Base-by-base conservation (phyloP, 768 basidiomycete species). In the Naganishia friedmannii region DNA sequence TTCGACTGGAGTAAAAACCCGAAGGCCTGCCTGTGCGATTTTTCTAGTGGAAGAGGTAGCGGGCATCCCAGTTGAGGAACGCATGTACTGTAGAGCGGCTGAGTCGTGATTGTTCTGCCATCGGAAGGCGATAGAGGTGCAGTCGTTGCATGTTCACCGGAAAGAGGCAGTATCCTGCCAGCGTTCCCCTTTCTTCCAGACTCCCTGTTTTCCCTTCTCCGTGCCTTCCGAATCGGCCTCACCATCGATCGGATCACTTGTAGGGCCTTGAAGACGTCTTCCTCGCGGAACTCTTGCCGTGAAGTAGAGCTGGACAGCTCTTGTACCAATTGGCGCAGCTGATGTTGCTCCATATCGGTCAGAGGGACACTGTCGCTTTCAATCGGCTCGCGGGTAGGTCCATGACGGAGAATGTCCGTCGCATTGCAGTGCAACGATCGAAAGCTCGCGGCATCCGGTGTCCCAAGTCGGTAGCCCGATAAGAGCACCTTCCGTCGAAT, bases 211-310 rank as follows among this genome's bases (percentile, higher is more conserved):
- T 21, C 32, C 37, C 26, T 63, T 17, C 46, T 63, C 19, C 42
- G 37, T 46, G 39, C 60, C 26, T 63, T 63, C 21, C 60, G 39
- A 23, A 63, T 23, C 10, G 39, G 60, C 39, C 60, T 42, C 60
- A 63, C 60, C 39, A 63, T 63, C 39, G 60, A 42, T 12, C 60
- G 60, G n/a, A 63, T 63, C n/a, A 63, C 60, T 12, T 45, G 37
- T 21, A 63, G 42, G 5, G 60, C 39, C 23, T 29, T 39, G 26
- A 63, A 3, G 60, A 63, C 23, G 26, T 63, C 34, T 46, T 42
- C 60, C 46, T 63, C 42, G 3, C 12, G 26, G 13, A 37, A 13
- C 1, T 63, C 6, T 15, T 21, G 34, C 6, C 34, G 5, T 13
- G n/a, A 12, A 15, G 7, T 3, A 12, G 60, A 37, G 42, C 17